Percentiles rank a stretch among this genome's conserved stretches.
Evolutionary conservation across 73 alveolate genomes (phyloP).

Genomic region (Chromera velia): DNA sequence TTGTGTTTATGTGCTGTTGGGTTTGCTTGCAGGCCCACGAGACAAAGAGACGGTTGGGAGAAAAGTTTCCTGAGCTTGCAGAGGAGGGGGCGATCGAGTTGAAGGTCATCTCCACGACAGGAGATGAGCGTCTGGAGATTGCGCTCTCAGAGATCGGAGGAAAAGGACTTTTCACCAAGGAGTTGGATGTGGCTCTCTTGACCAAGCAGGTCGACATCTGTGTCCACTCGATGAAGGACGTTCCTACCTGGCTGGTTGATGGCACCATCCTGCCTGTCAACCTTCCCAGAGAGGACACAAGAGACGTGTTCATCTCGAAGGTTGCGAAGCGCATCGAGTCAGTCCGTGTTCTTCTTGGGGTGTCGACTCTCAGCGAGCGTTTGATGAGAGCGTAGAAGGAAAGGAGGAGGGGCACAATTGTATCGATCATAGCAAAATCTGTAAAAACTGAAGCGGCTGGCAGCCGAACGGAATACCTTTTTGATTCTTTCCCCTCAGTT

Average conservation of each 20-base stretch:
- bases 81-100: background rate
- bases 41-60: background rate
- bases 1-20: no score
- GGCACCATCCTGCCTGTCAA: slow-evolving; percentile 29
- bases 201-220: slow-evolving; percentile 30
- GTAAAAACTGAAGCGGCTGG: no score
- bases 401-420: no score
- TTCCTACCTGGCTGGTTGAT: slow-evolving; percentile 30
- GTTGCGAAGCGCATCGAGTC: slow-evolving; percentile 23
- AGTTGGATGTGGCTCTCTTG: slow-evolving; percentile 40
- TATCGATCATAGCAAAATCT: no score
- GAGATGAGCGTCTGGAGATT: slow-evolving; percentile 37
- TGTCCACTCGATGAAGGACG: slow-evolving; percentile 39
- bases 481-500: no score
- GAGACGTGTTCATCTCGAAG: slow-evolving; percentile 43
- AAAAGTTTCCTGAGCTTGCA: background rate
- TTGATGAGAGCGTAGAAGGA: no score
- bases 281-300: slow-evolving; percentile 44
- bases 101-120: slow-evolving; percentile 12
- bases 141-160: slow-evolving; percentile 44
- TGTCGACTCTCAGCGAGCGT: no score
- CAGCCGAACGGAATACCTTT: no score
- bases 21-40: background rate
- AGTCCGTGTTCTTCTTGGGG: no score
- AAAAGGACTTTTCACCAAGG: slow-evolving; percentile 44